These are phyloP conservation scores for Malassezia psittaci DNA, from an alignment of 1,284 basidiomycete species.

Conservation along the genomic window DNA sequence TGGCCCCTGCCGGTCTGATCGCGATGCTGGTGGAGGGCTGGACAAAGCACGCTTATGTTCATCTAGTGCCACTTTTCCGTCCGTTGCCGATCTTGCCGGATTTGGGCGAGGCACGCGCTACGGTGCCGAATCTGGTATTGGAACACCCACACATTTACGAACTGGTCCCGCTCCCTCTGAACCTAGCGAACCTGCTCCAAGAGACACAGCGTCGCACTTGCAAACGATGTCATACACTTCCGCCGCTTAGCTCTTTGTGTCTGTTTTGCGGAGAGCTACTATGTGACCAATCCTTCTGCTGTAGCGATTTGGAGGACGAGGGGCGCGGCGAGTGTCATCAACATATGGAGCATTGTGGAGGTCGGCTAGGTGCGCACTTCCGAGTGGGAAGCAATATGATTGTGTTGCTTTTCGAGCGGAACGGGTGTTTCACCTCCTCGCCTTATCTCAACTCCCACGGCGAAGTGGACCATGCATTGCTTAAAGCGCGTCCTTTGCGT, in stretches of 20 bases:
- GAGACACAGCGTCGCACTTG: slow-evolving; percentile 63
- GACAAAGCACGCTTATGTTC: slow-evolving; percentile 45
- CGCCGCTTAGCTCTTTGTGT: slow-evolving; percentile 79
- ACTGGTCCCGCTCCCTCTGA: slow-evolving; percentile 66
- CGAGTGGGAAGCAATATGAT: slow-evolving; percentile 84
- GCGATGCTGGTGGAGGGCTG: slow-evolving; percentile 44
- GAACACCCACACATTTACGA: slow-evolving; percentile 81
- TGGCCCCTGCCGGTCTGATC: slow-evolving; percentile 39
- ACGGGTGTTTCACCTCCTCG: slow-evolving; percentile 75
- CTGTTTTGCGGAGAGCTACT: slow-evolving; percentile 77
- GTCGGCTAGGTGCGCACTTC: slow-evolving; percentile 77
- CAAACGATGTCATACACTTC: slow-evolving; percentile 65
- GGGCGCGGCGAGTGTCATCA: slow-evolving; percentile 73
- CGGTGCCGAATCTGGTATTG: slow-evolving; percentile 50
- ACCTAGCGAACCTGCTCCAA: slow-evolving; percentile 73
- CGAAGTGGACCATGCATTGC: slow-evolving; percentile 82
- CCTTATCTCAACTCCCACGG: slow-evolving; percentile 93
- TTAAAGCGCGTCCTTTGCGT: slow-evolving; percentile 76
- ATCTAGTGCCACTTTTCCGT: slow-evolving; percentile 41
- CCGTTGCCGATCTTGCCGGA: slow-evolving; percentile 32
- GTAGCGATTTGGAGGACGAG: slow-evolving; percentile 59
- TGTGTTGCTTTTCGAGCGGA: slow-evolving; percentile 78
- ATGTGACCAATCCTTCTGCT: slow-evolving; percentile 89
- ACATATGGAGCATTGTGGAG: slow-evolving; percentile 88
- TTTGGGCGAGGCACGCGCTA: neutral